phyloP scores from a whole-genome alignment of 2,329 filamentous ascomycete species.

The Sporothrix luriei region DNA sequence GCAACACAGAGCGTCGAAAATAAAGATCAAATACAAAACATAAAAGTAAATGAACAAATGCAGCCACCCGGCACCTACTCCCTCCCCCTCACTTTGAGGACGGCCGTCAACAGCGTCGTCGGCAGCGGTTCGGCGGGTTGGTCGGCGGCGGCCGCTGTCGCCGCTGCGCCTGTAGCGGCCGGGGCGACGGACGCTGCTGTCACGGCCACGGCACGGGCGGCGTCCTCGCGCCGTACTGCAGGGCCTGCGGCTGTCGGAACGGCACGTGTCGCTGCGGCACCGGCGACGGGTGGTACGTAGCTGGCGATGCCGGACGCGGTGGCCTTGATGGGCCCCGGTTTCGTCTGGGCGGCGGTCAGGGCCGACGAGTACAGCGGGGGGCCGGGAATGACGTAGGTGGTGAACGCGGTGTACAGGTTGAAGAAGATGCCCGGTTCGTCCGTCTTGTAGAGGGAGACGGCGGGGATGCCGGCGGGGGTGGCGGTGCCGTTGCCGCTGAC shows the following conservation, averaged over 20 bases:
- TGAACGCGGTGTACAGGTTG: conserved; percentile 33
- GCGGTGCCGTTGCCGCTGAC: conserved; percentile 33
- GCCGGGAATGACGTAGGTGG: conserved; percentile 34
- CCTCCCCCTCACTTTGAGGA: background rate
- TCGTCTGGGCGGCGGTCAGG: conserved; percentile 38
- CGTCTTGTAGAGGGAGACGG: conserved; percentile 33
- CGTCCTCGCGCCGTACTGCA: background rate
- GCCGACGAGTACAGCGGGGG: conserved; percentile 40
- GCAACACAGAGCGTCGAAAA: background rate
- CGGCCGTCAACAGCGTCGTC: conserved; percentile 29
- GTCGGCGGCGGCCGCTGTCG: background rate
- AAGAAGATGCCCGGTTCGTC: conserved; percentile 35
- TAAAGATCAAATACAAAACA: background rate
- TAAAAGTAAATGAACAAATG: background rate
- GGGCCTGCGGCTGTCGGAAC: background rate
- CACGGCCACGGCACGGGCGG: background rate
- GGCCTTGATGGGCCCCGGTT: conserved; percentile 38
- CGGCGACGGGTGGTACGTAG: conserved; percentile 32
- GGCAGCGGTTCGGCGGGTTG: background rate
- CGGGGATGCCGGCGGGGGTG: conserved; percentile 33
- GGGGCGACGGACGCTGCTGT: conserved; percentile 23
- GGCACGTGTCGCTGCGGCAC: background rate
- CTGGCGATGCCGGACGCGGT: conserved; percentile 38
- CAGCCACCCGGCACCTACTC: background rate
- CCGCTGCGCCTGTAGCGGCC: conserved; percentile 5